Evolutionary conservation across 2,329 filamentous ascomycete species (phyloP).

Genomic region (Bipolaris bicolor): DNA sequence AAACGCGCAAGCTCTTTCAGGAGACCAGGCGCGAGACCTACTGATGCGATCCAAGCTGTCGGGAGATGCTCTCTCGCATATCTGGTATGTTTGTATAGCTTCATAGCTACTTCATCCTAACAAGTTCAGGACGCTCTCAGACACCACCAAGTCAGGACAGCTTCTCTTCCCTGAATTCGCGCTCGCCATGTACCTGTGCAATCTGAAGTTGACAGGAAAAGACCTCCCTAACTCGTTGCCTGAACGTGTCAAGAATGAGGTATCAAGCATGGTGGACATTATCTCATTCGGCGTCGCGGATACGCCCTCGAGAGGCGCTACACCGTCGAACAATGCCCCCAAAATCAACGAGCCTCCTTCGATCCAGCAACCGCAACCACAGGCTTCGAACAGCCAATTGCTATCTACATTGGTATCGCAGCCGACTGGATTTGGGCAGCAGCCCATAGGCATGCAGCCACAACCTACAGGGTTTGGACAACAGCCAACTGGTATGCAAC

Average conservation of each 20-base stretch:
- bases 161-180: conserved; percentile 98
- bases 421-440: conserved; percentile 63
- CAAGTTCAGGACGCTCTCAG: conserved; percentile 75
- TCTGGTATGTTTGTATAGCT: conserved; percentile 69
- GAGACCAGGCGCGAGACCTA: conserved; percentile 88
- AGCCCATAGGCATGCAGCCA: conserved; percentile 63
- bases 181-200: conserved; percentile 97
- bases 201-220: conserved; percentile 88
- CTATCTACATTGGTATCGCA: conserved; percentile 63
- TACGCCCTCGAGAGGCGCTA: conserved; percentile 61
- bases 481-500: conserved; percentile 17
- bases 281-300: conserved; percentile 94
- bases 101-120: conserved; percentile 21
- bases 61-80: conserved; percentile 85
- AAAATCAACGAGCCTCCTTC: conserved; percentile 68
- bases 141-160: conserved; percentile 95
- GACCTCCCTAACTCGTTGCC: conserved; percentile 75
- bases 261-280: conserved; percentile 99
- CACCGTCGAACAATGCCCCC: conserved; percentile 68
- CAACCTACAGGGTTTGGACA: conserved; percentile 56
- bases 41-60: conserved; percentile 86
- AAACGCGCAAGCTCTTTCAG: conserved; percentile 82
- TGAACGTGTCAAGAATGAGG: conserved; percentile 90
- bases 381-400: conserved; percentile 71
- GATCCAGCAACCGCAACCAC: conserved; percentile 61